Percentiles rank a stretch among this genome's conserved stretches.
Evolutionary conservation across 352 stramenopile species (phyloP).

Genomic region (Phytophthora fragariae): DNA sequence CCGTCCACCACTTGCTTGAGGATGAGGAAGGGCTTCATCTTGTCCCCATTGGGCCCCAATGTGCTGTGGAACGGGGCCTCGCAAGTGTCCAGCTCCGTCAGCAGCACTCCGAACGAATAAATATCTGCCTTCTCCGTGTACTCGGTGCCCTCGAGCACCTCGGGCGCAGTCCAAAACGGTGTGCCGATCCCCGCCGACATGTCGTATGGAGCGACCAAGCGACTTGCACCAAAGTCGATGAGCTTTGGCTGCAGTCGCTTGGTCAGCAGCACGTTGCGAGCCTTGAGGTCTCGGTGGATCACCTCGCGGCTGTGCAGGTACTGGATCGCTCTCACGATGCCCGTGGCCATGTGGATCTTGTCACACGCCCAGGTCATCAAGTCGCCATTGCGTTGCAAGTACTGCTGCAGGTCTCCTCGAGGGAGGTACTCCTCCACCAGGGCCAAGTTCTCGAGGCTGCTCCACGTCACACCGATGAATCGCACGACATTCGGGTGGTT

Average conservation of each 20-base stretch:
- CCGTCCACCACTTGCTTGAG: constrained; percentile 58
- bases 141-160: constrained; percentile 62
- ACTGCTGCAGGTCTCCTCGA: constrained; percentile 55
- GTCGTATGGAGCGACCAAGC: constrained; percentile 19
- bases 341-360: constrained; percentile 52
- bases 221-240: constrained; percentile 57
- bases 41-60: constrained; percentile 21
- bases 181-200: constrained; percentile 61
- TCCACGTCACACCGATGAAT: constrained; percentile 63
- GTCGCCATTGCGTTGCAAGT: constrained; percentile 39
- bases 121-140: constrained; percentile 78
- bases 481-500: constrained; percentile 53
- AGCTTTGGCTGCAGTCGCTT: constrained; percentile 43
- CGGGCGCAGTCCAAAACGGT: constrained; percentile 70
- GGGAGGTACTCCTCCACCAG: constrained; percentile 66
- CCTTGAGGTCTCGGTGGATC: constrained; percentile 86
- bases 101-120: constrained; percentile 75
- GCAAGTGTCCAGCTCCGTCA: constrained; percentile 59
- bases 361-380: constrained; percentile 45
- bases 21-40: constrained; percentile 60
- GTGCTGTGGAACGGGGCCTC: constrained; percentile 41
- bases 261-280: constrained; percentile 80
- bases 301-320: constrained; percentile 54
- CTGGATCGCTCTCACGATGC: constrained; percentile 40
- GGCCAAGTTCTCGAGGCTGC: constrained; percentile 52